These are phyloP conservation scores for Tulasnella sp. DNA, from an alignment of 768 basidiomycete species.

Conservation along the genomic window DNA sequence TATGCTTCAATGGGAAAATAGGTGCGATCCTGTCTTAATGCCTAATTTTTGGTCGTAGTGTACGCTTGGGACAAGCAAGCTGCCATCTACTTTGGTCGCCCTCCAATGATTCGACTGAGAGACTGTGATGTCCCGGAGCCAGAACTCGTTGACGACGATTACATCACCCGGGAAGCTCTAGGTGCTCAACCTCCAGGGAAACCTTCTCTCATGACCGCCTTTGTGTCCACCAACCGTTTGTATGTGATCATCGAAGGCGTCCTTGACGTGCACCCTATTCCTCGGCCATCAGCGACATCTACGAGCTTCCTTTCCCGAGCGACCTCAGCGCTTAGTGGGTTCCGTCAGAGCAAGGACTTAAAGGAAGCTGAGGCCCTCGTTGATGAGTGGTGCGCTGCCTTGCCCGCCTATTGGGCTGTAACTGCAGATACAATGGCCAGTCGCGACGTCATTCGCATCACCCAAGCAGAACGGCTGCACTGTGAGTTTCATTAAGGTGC, in stretches of 20 bases:
- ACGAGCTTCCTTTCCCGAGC: slow-evolving; percentile 78
- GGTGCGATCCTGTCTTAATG: not conserved
- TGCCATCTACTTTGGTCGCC: slow-evolving; percentile 81
- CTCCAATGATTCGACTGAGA: slow-evolving; percentile 77
- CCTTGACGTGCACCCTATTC: slow-evolving; percentile 69
- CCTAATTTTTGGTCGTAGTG: slow-evolving; percentile 40
- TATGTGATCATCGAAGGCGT: slow-evolving; percentile 88
- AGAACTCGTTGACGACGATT: slow-evolving; percentile 81
- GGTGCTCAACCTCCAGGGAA: slow-evolving; percentile 62
- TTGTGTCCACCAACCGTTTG: slow-evolving; percentile 65
- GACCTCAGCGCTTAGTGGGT: slow-evolving; percentile 61
- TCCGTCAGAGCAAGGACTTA: slow-evolving; percentile 54
- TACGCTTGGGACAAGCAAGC: slow-evolving; percentile 97
- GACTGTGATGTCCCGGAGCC: slow-evolving; percentile 94
- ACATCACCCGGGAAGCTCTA: slow-evolving; percentile 67
- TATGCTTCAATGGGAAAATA: not conserved
- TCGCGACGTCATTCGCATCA: slow-evolving; percentile 83
- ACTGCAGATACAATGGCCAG: slow-evolving; percentile 73
- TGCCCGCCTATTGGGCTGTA: slow-evolving; percentile 78
- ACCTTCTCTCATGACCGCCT: slow-evolving; percentile 75
- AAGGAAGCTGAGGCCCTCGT: slow-evolving; percentile 73
- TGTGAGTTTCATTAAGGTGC: slow-evolving; percentile 41
- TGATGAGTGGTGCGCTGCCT: slow-evolving; percentile 68
- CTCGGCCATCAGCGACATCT: slow-evolving; percentile 56
- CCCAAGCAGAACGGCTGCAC: slow-evolving; percentile 81